Conservation (phyloP, 306 rosid species). For the Castanospermum australe region DNA sequence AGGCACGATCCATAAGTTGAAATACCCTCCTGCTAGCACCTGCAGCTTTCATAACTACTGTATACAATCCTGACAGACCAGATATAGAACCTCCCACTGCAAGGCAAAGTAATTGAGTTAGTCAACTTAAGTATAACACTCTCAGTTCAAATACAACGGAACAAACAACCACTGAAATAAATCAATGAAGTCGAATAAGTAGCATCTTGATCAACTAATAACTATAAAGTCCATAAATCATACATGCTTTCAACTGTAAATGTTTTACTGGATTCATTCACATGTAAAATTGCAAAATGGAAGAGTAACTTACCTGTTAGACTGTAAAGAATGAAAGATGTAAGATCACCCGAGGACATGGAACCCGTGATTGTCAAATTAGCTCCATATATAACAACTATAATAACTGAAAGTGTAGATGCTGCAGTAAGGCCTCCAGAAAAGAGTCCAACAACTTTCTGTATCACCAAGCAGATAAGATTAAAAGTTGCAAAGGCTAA, state of each 20-base stretch:
- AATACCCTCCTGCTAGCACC: slow-evolving; percentile 90
- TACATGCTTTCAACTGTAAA: slow-evolving; percentile 1
- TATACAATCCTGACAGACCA: slow-evolving; percentile 72
- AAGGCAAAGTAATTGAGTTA: slow-evolving; percentile 27
- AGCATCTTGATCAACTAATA: slow-evolving; percentile 15
- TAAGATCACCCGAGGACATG: slow-evolving; percentile 71
- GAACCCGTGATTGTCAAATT: slow-evolving; percentile 68
- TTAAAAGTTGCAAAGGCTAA: slow-evolving; percentile 15
- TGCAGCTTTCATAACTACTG: slow-evolving; percentile 79
- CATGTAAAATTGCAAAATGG: slow-evolving; percentile 3
- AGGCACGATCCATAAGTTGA: slow-evolving; percentile 73
- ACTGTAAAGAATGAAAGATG: slow-evolving; percentile 89
- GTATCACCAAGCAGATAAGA: slow-evolving; percentile 31
- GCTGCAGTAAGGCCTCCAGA: slow-evolving; percentile 84
- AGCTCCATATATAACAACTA: slow-evolving; percentile 84
- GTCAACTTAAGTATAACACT: slow-evolving; percentile 6
- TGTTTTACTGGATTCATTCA: not conserved
- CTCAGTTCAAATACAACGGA: slow-evolving; percentile 17
- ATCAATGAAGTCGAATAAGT: not conserved
- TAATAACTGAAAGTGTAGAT: slow-evolving; percentile 68
- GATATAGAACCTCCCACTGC: slow-evolving; percentile 78
- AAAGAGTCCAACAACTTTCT: slow-evolving; percentile 78
- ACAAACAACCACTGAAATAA: slow-evolving; percentile 6
- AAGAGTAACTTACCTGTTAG: slow-evolving; percentile 61
- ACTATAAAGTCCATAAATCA: not conserved